phyloP scores from a whole-genome alignment of 1,284 basidiomycete genomes.

The Megacollybia platyphylla region DNA sequence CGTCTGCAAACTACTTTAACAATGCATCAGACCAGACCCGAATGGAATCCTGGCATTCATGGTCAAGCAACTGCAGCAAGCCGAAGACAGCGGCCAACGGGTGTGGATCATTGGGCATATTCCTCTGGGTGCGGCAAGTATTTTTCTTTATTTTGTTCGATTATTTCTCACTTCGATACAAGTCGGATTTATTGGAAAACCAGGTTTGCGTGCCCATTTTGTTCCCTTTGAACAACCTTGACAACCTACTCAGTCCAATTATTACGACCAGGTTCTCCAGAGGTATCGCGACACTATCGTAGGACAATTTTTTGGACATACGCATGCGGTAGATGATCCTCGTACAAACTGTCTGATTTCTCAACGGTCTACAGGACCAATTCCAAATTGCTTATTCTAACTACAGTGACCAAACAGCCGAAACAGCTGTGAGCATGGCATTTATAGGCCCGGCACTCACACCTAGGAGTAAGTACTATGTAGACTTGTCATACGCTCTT shows the following conservation, averaged over 20 bases:
- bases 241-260: slow-evolving; percentile 27
- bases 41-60: slow-evolving; percentile 28
- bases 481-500: neutral
- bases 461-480: slow-evolving; percentile 29
- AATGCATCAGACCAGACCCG: slow-evolving; percentile 19
- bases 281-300: slow-evolving; percentile 46
- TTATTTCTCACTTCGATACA: slow-evolving; percentile 2
- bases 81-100: slow-evolving; percentile 38
- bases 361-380: slow-evolving; percentile 23
- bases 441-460: slow-evolving; percentile 40
- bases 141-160: too few species aligned
- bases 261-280: slow-evolving; percentile 44
- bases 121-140: slow-evolving; percentile 21
- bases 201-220: slow-evolving; percentile 12
- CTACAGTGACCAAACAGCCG: slow-evolving; percentile 31
- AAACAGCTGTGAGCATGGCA: slow-evolving; percentile 34
- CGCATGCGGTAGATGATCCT: slow-evolving; percentile 17
- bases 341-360: too few species aligned
- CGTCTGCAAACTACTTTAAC: too few species aligned
- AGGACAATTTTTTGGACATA: slow-evolving; percentile 36
- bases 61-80: slow-evolving; percentile 35
- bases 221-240: neutral
- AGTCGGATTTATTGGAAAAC: slow-evolving; percentile 27
- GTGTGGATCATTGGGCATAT: slow-evolving; percentile 43
- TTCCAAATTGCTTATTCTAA: slow-evolving; percentile 47